Base-by-base conservation (phyloP, 176 grass and related monocot genomes). In the Avena eriantha region DNA sequence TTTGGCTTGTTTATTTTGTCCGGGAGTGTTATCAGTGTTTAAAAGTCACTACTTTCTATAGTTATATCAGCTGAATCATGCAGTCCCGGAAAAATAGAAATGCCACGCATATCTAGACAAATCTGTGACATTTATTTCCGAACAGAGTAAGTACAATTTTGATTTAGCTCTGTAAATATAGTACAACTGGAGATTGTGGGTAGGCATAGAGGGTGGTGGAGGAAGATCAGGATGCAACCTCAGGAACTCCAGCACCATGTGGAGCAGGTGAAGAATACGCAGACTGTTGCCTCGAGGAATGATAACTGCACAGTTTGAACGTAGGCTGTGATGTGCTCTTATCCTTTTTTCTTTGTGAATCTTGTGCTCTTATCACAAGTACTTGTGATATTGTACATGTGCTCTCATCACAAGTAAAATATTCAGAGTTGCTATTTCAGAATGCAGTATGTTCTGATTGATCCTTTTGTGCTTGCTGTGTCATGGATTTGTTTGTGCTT, bases 151-250 rank as follows among this genome's bases (percentile, higher is more conserved):
- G 29, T 29, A 29, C 31, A 31, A 11, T 79, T 43, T 39, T 77
- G 8, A 22, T 81, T 69, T 69, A 19, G 12, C 29, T 16, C 69
- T 63, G 60, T 69, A 59, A 47, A 89, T 23, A 56, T 41, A 43
- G 39, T 23, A 43, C 76, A 6, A 8, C 18, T 69, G 13, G 59
- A 22, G 58, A 61, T 86, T 75, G 15, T 50, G 35, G 35, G 31
- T 58, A 98, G 78, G 95, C 95, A 64, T 93, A 95, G 82, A 95
- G 90, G 89, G 91, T 95, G 73, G 90, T 95, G 64, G 93, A 98
- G 82, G 10, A 93, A 98, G 69, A 92, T 93, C 78, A 86, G 87
- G 89, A 88, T 93, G 88, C 84, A 72, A 78, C 95, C 89, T 87
- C 85, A 98, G 82, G 95, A 98, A 68, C 64, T 98, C 43, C 85